Base-by-base conservation (phyloP, 2,329 filamentous ascomycete species). In the Tolypocladium inflatum region DNA sequence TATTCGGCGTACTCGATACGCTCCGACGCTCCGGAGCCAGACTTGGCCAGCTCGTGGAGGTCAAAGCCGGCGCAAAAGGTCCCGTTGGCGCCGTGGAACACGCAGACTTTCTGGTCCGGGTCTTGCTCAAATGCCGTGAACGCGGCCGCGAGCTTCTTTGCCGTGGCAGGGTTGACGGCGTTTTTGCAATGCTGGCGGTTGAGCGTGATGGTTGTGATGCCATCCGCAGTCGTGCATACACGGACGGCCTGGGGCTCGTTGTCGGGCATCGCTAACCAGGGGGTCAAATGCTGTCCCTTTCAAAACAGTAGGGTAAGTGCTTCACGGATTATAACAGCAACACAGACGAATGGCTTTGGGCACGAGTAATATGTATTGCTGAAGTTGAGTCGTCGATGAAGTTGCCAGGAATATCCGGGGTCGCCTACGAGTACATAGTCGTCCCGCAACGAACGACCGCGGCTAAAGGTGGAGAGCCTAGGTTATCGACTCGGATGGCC, bases 61-160 rank as follows among this genome's bases (percentile, higher is more conserved):
- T 84, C 80, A 58, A 75, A 78, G 6, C 80, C 80, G 0, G 80
- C 78, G 65, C 79, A 82, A 62, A 84, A 84, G 1, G 72, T 78
- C 21, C 75, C 72, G 19, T 64, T 55, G 7, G 70, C 68, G 13
- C 80, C 80, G 54, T 75, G 66, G 30, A 84, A 71, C 38, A 84
- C 69, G 66, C 77, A 79, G 9, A 83, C 73, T 62, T 81, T 83
- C 61, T 83, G 80, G 2, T 68, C 64, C 0, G 65, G 11, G 62
- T 84, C 79, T 17, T 69, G 63, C 61, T 84, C 80, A 59, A 82
- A 84, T 8, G 63, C 63, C 1, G 75, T 63, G 62, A 84, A 75
- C 6, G 79, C 77, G 0, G 72, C 64, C 33, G 77, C 76, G 7
- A 85, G 74, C 41, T 74, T 74, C 37, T 68, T 68, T 3, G 75